These are phyloP conservation scores for Aspergillus vadensis DNA, from an alignment of 2,329 filamentous ascomycete species.

Conservation along the genomic window DNA sequence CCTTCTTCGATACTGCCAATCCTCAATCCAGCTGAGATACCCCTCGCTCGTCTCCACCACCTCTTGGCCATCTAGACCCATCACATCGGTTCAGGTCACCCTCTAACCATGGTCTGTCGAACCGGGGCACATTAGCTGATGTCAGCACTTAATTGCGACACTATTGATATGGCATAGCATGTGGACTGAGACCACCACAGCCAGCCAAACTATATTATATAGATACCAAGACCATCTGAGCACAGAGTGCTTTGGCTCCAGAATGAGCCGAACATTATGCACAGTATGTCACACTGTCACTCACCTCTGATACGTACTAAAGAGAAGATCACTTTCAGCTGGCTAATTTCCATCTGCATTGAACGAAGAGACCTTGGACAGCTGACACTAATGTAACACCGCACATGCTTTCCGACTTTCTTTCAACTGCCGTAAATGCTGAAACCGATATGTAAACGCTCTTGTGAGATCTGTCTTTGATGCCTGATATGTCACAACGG, in stretches of 20 bases:
- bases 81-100: neutral
- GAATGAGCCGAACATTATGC: neutral
- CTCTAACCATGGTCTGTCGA: neutral
- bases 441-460: too few species aligned
- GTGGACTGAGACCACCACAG: neutral
- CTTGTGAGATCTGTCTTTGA: neutral
- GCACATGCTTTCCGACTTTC: neutral
- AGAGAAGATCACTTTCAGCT: neutral
- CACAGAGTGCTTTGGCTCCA: neutral
- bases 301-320: neutral
- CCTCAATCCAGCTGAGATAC: neutral
- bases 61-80: neutral
- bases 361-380: neutral
- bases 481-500: neutral
- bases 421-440: too few species aligned
- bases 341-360: neutral
- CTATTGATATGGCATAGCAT: neutral
- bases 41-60: neutral
- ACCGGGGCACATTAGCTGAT: neutral
- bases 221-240: too few species aligned
- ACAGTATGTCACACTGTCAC: neutral
- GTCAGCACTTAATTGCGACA: constrained; percentile 1
- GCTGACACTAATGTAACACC: neutral
- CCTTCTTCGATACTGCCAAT: neutral
- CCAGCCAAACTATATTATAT: neutral